A percentile compares a stretch with the other conserved stretches of the same genome.
phyloP scores from a whole-genome alignment of 192 early-diverging fungal species.

The Endogone sp. region DNA sequence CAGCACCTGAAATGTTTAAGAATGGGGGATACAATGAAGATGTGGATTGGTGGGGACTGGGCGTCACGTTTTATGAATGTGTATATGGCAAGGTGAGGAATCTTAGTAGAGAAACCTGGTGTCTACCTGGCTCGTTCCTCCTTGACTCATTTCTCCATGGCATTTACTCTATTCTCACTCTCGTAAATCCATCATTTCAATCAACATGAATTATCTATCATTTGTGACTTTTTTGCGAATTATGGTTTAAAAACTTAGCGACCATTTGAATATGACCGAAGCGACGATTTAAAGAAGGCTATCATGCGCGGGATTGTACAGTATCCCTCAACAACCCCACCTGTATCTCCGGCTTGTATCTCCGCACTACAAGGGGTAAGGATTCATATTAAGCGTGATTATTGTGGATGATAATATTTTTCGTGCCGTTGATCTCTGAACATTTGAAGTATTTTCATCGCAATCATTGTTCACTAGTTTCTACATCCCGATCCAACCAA shows the following conservation, averaged over 20 bases:
- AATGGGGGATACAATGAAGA: conserved; percentile 70
- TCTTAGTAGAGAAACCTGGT: no score
- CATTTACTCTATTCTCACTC: no score
- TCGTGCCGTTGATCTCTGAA: conserved; percentile 1
- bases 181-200: no score
- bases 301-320: conserved; percentile 56
- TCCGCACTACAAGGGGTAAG: conserved; percentile 65
- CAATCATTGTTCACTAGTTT: conserved; percentile 29
- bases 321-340: conserved; percentile 46
- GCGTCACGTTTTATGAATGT: conserved; percentile 87
- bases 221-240: conserved; percentile 4
- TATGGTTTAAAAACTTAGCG: conserved; percentile 27
- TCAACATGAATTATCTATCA: no score
- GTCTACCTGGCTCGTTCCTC: no score
- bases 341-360: conserved; percentile 62
- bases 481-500: conserved; percentile 45
- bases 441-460: not conserved
- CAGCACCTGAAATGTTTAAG: conserved; percentile 68
- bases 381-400: no score
- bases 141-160: no score
- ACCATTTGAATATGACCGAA: conserved; percentile 58
- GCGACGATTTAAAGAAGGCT: conserved; percentile 51
- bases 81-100: conserved; percentile 62
- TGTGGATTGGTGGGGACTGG: conserved; percentile 96
- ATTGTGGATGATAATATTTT: not conserved